A percentile compares a stretch with the other conserved stretches of the same genome.
Conservation (phyloP, 1,284 basidiomycete genomes). For the Fomitopsis betulina region DNA sequence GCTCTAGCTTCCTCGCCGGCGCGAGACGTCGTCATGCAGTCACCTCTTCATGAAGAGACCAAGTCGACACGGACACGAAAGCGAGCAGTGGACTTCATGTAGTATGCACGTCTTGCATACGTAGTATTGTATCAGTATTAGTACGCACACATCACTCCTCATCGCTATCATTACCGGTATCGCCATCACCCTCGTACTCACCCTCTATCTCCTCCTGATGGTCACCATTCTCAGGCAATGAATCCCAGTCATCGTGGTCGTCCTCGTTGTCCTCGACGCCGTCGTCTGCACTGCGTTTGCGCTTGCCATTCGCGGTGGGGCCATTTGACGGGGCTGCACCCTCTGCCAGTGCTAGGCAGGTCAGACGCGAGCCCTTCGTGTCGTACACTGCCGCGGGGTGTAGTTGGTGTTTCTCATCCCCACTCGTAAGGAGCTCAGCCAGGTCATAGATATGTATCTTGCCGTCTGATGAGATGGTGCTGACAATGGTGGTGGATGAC, state of each 20-base stretch:
- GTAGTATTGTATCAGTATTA: conserved; percentile 5
- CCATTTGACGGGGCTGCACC: conserved; percentile 33
- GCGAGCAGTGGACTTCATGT: conserved; percentile 65
- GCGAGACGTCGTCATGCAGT: background rate
- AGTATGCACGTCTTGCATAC: conserved; percentile 12
- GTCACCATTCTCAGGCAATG: conserved; percentile 5
- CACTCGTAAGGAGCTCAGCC: conserved; percentile 31
- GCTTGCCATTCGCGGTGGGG: conserved; percentile 26
- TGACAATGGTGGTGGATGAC: conserved; percentile 56
- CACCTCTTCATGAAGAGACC: conserved; percentile 7
- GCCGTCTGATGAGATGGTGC: conserved; percentile 83
- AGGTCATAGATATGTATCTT: conserved; percentile 80
- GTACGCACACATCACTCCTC: conserved; percentile 9
- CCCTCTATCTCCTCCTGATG: conserved; percentile 4
- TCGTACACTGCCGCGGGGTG: conserved; percentile 67
- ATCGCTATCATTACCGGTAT: conserved; percentile 9
- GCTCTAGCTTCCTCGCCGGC: conserved; percentile 15
- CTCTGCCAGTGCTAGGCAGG: conserved; percentile 72
- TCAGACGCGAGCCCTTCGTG: conserved; percentile 80
- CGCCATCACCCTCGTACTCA: conserved; percentile 4
- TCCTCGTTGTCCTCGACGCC: conserved; percentile 6
- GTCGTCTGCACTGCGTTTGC: conserved; percentile 32
- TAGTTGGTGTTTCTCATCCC: conserved; percentile 35
- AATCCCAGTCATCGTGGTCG: conserved; percentile 5
- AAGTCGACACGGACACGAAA: conserved; percentile 44